Base-by-base conservation (phyloP, 2,329 filamentous ascomycete genomes). In the Sporothrix pallida region DNA sequence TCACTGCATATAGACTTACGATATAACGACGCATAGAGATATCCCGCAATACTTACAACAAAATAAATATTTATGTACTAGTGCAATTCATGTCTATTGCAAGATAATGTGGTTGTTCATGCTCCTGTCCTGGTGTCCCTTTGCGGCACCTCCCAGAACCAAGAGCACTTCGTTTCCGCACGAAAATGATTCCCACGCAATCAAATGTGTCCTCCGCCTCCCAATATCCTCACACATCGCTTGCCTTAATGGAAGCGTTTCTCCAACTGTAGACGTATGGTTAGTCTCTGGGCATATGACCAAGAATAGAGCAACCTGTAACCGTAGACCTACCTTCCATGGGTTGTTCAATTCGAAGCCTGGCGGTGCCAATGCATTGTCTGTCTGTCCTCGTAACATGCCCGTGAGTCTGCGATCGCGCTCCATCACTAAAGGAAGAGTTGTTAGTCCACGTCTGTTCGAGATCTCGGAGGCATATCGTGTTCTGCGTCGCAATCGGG, bases 331-430 rank as follows among this genome's bases (percentile, higher is more conserved):
- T 85, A 90, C 89, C 83, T 84, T 89, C 89, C 89, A 91, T 46
- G 86, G 86, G 78, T 90, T 90, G 83, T 86, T 90, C 75, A 90
- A 78, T 78, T 90, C 89, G 80, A 88, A 91, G 52, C 89, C 89
- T 20, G 83, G 79, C 20, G 89, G 88, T 26, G 89, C 89, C 76
- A 83, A 80, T 58, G 87, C 81, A 37, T 82, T 83, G 79, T 89
- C 87, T 73, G 83, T 85, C 79, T 91, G 89, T 52, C 89, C 89
- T 80, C 89, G 84, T 75, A 89, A 77, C 65, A 81, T 83, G 63
- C 89, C 89, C 8, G 89, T 91, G 75, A 91, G 83, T 79, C 89
- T 85, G 75, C 86, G 84, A 78, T 91, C 89, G 78, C 89, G 88
- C 73, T 89, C 86, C 88, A 91, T 90, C 89, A 91, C 89, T 91